These are phyloP conservation scores for Flaveria floridana DNA, from an alignment of 140 eudicot genomes.

Conservation along the genomic window DNA sequence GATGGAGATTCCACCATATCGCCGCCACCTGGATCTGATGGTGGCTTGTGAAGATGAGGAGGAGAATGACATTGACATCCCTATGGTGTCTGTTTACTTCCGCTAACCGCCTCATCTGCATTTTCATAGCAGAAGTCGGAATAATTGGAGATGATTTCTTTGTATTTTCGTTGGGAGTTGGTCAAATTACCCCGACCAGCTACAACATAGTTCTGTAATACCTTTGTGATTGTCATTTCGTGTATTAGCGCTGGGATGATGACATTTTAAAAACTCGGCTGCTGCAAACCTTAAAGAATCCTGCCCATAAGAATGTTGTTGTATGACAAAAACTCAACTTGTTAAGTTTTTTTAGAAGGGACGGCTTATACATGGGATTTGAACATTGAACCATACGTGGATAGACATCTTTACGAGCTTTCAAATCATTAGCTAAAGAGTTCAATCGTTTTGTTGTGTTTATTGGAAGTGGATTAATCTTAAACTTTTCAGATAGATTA, in stretches of 20 bases:
- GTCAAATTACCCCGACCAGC: background rate
- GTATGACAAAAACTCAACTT: background rate
- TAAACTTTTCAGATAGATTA: no score
- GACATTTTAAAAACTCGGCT: constrained; percentile 1
- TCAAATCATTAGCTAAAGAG: no score
- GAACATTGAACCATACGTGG: no score
- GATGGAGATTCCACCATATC: constrained; percentile 61
- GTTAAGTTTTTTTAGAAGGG: no score
- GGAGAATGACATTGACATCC: constrained; percentile 70
- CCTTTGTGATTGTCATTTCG: constrained; percentile 13
- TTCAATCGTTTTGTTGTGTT: no score
- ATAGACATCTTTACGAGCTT: no score
- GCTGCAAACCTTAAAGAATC: constrained; percentile 14
- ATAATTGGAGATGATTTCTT: constrained; percentile 2
- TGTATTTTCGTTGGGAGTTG: background rate
- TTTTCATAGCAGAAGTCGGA: constrained; percentile 14
- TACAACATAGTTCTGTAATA: constrained; percentile 15
- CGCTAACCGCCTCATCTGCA: constrained; percentile 32
- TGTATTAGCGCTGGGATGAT: constrained; percentile 27
- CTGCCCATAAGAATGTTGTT: constrained; percentile 10
- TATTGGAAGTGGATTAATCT: no score
- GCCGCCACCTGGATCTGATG: constrained; percentile 70
- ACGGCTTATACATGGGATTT: no score
- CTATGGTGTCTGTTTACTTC: constrained; percentile 63
- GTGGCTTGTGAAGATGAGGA: constrained; percentile 81